Evolutionary conservation across 192 early-diverging fungal species (phyloP).

Genomic region (Gamsiella multidivaricata): DNA sequence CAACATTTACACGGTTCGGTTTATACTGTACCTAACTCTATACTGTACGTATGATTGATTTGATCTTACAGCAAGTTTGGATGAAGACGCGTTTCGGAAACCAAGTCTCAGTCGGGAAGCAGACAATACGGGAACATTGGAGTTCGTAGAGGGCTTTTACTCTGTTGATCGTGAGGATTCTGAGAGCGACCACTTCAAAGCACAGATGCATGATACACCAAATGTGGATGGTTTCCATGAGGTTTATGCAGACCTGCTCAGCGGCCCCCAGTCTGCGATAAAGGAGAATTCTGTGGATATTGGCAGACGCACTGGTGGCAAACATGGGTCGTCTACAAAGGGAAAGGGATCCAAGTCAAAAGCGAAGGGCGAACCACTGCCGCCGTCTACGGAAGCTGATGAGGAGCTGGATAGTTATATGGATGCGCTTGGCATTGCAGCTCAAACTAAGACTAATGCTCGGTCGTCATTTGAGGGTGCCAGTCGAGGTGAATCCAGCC

Average conservation of each 20-base stretch:
- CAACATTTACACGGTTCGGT: neutral
- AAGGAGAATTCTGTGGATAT: neutral
- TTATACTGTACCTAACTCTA: neutral
- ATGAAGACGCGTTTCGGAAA: conserved; percentile 63
- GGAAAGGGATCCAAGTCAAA: conserved; percentile 18
- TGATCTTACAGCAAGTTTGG: conserved; percentile 64
- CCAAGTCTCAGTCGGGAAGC: conserved; percentile 20
- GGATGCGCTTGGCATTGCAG: neutral
- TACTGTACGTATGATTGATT: too few relatives aligned
- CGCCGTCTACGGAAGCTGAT: neutral
- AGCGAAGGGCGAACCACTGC: neutral
- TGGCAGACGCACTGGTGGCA: neutral
- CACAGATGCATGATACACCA: conserved; percentile 30
- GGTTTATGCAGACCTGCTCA: conserved; percentile 37
- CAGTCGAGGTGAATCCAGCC: neutral
- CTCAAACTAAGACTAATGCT: neutral
- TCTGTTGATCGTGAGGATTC: conserved; percentile 42
- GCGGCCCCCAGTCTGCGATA: neutral
- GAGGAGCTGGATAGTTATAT: neutral
- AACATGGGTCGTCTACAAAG: neutral
- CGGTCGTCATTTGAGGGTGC: conserved; percentile 13
- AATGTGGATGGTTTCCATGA: conserved; percentile 48
- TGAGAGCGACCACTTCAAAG: conserved; percentile 30
- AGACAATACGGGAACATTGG: conserved; percentile 37
- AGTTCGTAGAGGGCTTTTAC: conserved; percentile 63